Evolutionary conservation across 2,329 filamentous ascomycete species (phyloP), one percentile per base, ranked within the genome.

Genomic region (Beauveria pseudobassiana): DNA sequence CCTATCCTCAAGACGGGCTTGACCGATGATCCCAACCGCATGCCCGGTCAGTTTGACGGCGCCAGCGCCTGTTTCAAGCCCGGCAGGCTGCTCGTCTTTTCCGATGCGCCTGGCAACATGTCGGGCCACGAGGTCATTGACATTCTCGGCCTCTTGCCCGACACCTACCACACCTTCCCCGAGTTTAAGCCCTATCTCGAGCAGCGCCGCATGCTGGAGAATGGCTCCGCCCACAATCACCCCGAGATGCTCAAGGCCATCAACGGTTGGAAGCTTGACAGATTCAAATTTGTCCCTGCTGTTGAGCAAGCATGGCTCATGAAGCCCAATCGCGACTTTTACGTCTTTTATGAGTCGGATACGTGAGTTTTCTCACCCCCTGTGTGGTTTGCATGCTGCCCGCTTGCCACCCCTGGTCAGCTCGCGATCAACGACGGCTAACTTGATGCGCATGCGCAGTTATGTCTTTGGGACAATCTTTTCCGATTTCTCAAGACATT

Each of bases 221-320:
- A 73, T 10, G 73, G 72, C 38, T 72, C 71, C 14, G 66, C 76
- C 3, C 71, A 72, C 18, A 60, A 63, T 52, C 69, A 68, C 59
- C 70, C 64, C 60, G 68, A 70, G 63, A 68, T 67, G 16, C 72
- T 66, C 28, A 65, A 59, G 70, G 73, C 62, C 28, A 72, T 73
- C 64, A 73, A 69, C 46, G 80, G 80, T 2, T 83, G 82, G 82
- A 76, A 71, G 28, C 73, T 84, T 51, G 82, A 84, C 70, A 81
- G 81, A 67, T 84, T 78, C 75, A 84, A 84, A 68, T 84, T 84
- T 64, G 67, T 84, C 34, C 80, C 82, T 46, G 81, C 82, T 76
- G 72, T 84, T 5, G 78, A 82, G 62, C 71, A 77, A 30, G 78
- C 80, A 1, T 82, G 80, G 71, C 70, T 73, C 30, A 69, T 72